Base-by-base conservation (phyloP, 225 moss, liverwort and hornwort species). In the Neckera pumila region DNA sequence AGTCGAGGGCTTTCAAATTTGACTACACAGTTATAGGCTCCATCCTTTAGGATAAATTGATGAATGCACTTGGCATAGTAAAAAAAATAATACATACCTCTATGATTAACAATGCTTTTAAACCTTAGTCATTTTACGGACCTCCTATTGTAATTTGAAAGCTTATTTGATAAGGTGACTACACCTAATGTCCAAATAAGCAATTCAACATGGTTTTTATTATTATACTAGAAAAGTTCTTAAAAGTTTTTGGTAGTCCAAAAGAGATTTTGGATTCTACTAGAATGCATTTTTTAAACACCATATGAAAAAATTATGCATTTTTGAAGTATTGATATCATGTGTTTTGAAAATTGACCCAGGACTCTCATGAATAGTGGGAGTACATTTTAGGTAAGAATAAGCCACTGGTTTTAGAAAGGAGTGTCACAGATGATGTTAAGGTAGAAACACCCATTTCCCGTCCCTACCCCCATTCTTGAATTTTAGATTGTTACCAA, bases 211-310 rank as follows among this genome's bases (percentile, higher is more conserved):
- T 7, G 12, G 0, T 12, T 75, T 1, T 1, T 1, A 12, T 49
- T 19, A 12, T 11, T 12, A 47, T 18, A 7, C 18, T 47, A 19
- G 31, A 47, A 9, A 5, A 9, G 2, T 1, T 31, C 19, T 19
- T 4, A 31, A 18, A 2, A 4, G 2, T 0, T 18, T 7, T 12
- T 49, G 2, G 2, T 49, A 18, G 49, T 75, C 7, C 1, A 47
- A 18, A 31, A 4, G 6, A 0, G 20, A 20, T 12, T 75, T 1
- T 51, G 13, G 21, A 51, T 33, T 34, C 20, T 33, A 33, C 4
- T 14, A 13, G 0, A 13, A 21, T 34, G 13, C 34, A 51, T 34
- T 34, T 21, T 51, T 8, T 11, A 1, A 8, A 76, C 12, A 76
- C 21, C 17, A 33, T 20, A 73, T 10, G 30, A n/a, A n/a, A n/a